phyloP scores from a whole-genome alignment of 1,284 basidiomycete genomes.

The Microbotryomycetes sp. region DNA sequence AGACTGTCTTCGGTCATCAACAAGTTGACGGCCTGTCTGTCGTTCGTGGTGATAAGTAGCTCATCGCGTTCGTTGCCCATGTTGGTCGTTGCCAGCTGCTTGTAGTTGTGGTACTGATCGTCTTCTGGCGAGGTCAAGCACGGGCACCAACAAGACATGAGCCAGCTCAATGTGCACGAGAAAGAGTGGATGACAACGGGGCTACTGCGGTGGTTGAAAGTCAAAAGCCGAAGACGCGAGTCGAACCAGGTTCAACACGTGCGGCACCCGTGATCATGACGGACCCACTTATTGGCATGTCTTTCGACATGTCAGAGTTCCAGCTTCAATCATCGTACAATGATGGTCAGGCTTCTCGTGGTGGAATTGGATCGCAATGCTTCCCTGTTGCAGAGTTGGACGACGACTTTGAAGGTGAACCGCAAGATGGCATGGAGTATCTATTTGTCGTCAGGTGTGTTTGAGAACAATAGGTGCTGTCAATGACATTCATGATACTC shows the following conservation, averaged over 20 bases:
- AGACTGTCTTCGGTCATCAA: background rate
- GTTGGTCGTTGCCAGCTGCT: background rate
- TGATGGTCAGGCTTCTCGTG: conserved; percentile 23
- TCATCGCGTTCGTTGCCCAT: background rate
- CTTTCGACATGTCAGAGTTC: conserved; percentile 12
- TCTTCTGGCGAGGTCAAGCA: background rate
- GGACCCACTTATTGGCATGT: conserved; percentile 23
- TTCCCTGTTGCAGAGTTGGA: conserved; percentile 34
- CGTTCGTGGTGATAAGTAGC: background rate
- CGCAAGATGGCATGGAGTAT: conserved; percentile 57
- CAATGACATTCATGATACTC: too few species aligned
- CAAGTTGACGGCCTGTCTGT: background rate
- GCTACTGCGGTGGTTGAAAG: too few species aligned
- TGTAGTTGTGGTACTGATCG: background rate
- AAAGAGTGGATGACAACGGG: too few species aligned
- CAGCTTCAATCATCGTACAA: background rate
- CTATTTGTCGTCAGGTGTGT: conserved; percentile 46
- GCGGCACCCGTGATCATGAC: background rate
- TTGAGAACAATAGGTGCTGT: background rate
- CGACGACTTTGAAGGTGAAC: conserved; percentile 53
- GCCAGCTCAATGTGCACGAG: too few species aligned
- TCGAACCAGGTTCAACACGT: background rate
- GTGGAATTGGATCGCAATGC: conserved; percentile 36
- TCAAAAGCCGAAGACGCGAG: too few species aligned
- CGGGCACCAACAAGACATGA: background rate